phyloP scores from a whole-genome alignment of 768 basidiomycete species.

The Phanerochaete sordida region DNA sequence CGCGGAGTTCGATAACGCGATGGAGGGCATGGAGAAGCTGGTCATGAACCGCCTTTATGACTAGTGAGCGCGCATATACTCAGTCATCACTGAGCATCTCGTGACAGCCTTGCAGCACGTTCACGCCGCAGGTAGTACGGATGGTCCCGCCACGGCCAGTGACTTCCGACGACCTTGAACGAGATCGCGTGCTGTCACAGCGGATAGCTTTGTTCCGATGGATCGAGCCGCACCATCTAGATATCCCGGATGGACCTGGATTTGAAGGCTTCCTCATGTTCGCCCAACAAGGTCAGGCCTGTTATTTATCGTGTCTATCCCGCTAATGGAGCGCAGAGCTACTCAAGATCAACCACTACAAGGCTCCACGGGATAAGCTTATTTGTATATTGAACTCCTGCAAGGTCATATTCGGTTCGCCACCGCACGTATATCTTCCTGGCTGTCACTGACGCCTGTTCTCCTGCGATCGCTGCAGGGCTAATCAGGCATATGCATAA shows the following conservation, averaged over 20 bases:
- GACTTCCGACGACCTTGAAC: slow-evolving; percentile 94
- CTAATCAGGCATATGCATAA: slow-evolving; percentile 82
- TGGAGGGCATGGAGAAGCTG: slow-evolving; percentile 99
- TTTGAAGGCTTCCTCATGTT: slow-evolving; percentile 83
- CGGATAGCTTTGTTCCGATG: slow-evolving; percentile 89
- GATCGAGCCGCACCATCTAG: slow-evolving; percentile 86
- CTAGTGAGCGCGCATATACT: slow-evolving; percentile 56
- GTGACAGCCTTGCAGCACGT: slow-evolving; percentile 57
- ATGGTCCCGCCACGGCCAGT: slow-evolving; percentile 68
- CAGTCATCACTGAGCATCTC: background rate
- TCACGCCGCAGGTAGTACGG: slow-evolving; percentile 78
- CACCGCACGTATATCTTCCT: slow-evolving; percentile 9
- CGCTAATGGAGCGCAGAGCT: too few relatives aligned
- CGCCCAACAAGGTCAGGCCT: slow-evolving; percentile 74
- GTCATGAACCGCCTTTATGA: slow-evolving; percentile 98
- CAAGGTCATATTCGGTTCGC: slow-evolving; percentile 97
- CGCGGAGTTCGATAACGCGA: slow-evolving; percentile 89
- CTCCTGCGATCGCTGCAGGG: slow-evolving; percentile 42
- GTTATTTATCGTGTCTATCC: too few relatives aligned
- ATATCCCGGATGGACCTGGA: slow-evolving; percentile 76
- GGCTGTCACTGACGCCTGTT: slow-evolving; percentile 2
- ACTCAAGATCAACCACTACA: slow-evolving; percentile 97
- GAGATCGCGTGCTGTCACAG: slow-evolving; percentile 86
- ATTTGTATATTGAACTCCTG: slow-evolving; percentile 97
- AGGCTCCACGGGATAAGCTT: slow-evolving; percentile 95